phyloP scores from a whole-genome alignment of 2,329 filamentous ascomycete genomes.

The Albophoma yamanashiensis region DNA sequence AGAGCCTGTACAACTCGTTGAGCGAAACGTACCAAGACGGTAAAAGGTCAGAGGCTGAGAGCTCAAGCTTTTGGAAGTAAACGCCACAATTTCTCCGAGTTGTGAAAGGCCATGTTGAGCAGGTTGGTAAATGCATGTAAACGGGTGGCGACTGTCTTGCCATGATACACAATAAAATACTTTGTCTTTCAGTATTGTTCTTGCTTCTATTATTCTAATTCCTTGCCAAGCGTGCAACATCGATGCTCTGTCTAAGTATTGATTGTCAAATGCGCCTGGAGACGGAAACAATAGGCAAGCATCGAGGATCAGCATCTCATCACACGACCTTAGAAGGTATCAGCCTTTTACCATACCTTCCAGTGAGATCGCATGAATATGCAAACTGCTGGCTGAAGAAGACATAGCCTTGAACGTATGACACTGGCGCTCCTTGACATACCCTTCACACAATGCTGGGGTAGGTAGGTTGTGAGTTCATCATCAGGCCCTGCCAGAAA shows the following conservation, averaged over 20 bases:
- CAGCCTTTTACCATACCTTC: no score
- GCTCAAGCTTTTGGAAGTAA: constrained; percentile 38
- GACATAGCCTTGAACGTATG: no score
- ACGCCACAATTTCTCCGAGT: background rate
- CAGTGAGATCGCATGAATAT: no score
- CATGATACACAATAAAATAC: background rate
- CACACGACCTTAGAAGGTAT: no score
- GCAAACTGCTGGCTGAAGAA: no score
- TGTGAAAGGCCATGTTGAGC: background rate
- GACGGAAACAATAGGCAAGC: no score
- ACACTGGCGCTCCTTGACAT: no score
- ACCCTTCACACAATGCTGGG: no score
- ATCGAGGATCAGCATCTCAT: no score
- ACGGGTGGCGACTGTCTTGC: background rate
- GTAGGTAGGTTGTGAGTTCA: no score
- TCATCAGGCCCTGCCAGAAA: background rate
- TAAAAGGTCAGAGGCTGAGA: constrained; percentile 30
- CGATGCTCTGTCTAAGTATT: background rate
- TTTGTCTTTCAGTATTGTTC: background rate
- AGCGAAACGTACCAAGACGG: constrained; percentile 38
- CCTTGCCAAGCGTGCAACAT: background rate
- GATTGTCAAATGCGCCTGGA: no score
- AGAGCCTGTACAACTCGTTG: constrained; percentile 33
- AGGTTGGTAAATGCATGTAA: no score
- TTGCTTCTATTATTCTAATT: background rate